Conservation (phyloP, 176 grass and related monocot species). For the Avena atlantica region DNA sequence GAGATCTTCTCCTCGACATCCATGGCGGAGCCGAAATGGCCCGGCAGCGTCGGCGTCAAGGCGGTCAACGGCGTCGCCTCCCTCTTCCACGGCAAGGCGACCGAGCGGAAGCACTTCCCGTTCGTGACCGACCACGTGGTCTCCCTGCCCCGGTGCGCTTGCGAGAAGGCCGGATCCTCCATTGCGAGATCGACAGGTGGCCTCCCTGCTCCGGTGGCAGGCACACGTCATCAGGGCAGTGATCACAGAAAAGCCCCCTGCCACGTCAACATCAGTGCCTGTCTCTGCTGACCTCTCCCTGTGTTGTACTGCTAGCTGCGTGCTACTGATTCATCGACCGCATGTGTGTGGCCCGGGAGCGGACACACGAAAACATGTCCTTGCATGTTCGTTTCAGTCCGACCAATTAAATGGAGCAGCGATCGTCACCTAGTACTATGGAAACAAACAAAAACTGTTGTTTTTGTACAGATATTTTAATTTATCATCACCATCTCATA, state of each 20-base stretch:
- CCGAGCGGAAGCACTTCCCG: constrained; percentile 55
- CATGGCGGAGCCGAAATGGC: constrained; percentile 52
- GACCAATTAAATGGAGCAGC: background rate
- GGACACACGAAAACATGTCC: background rate
- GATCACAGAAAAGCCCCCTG: background rate
- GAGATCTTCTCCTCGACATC: too few species aligned
- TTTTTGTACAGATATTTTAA: too few species aligned
- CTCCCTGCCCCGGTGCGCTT: background rate
- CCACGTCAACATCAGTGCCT: background rate
- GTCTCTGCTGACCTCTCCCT: background rate
- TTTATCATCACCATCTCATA: too few species aligned
- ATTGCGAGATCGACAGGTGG: background rate
- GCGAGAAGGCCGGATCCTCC: background rate
- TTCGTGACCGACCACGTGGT: constrained; percentile 42
- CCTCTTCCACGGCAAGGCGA: constrained; percentile 40
- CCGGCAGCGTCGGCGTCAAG: constrained; percentile 44
- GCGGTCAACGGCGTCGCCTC: constrained; percentile 33
- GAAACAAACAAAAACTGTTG: too few species aligned
- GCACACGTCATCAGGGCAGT: background rate
- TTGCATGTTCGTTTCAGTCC: background rate
- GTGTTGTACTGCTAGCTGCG: background rate
- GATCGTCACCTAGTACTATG: too few species aligned
- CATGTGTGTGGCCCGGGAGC: background rate
- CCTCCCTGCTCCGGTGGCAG: background rate
- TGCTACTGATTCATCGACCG: background rate